phyloP scores from a whole-genome alignment of 495 filamentous ascomycete species.

The Penicillium mononematosum region DNA sequence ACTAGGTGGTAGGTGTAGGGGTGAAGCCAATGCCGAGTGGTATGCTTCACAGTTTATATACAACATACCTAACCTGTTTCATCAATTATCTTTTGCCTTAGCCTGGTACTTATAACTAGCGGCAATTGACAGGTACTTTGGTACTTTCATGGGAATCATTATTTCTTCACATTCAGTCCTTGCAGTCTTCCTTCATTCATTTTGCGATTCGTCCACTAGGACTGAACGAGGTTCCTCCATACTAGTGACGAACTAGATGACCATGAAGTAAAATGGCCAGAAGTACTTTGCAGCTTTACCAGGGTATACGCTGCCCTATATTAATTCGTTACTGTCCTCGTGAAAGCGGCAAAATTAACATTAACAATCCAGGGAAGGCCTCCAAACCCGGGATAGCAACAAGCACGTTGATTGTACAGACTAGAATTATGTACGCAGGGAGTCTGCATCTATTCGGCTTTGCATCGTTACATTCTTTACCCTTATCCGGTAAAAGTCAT shows the following conservation, averaged over 20 bases:
- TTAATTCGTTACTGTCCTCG: background rate
- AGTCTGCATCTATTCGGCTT: background rate
- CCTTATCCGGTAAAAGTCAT: slow-evolving; percentile 16
- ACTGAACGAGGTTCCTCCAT: background rate
- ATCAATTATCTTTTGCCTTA: background rate
- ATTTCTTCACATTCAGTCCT: background rate
- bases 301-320: background rate
- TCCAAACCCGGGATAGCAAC: background rate
- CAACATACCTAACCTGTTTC: background rate
- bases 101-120: background rate
- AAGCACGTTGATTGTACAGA: background rate
- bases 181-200: background rate
- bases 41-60: background rate
- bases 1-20: no score
- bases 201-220: background rate
- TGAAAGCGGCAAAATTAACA: background rate
- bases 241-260: background rate
- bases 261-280: no score
- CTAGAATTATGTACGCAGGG: background rate
- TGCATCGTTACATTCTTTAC: background rate
- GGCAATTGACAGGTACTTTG: background rate
- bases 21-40: background rate
- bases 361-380: background rate
- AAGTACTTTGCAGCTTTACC: no score
- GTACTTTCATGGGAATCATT: background rate